These are phyloP conservation scores for Cryptococcus sp. DNA, from an alignment of 1,284 basidiomycete species.

Conservation along the genomic window DNA sequence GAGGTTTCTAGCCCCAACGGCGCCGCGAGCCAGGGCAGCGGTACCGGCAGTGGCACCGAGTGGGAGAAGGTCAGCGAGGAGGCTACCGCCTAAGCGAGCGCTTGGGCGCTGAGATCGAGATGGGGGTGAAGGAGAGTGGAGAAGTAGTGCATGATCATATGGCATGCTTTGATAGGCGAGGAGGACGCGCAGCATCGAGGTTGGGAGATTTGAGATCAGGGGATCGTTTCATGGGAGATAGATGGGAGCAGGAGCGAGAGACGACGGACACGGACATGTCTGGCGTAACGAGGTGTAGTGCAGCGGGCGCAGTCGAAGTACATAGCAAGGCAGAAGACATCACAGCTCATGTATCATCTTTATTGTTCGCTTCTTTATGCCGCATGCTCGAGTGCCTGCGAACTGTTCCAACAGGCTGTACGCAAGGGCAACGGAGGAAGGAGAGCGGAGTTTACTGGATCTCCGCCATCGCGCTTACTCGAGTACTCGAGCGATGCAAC, in stretches of 20 bases:
- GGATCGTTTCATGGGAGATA: background rate
- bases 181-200: background rate
- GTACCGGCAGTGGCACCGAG: constrained; percentile 26
- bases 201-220: background rate
- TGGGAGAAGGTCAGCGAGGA: constrained; percentile 36
- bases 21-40: background rate
- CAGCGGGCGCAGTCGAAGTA: background rate
- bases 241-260: background rate
- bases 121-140: background rate
- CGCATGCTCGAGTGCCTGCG: background rate
- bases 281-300: background rate
- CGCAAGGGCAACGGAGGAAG: background rate
- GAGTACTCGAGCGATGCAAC: background rate
- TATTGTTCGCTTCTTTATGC: background rate
- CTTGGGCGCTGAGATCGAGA: background rate
- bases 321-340: constrained; percentile 2
- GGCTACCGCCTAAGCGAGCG: constrained; percentile 7
- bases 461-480: background rate
- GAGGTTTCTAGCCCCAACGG: background rate
- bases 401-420: background rate
- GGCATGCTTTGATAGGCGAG: background rate
- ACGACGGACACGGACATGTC: background rate
- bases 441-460: too few relatives aligned
- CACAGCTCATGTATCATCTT: constrained; percentile 14
- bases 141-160: background rate